Base-by-base conservation (phyloP, 176 grass and related monocot species). In the Eragrostis curvula region DNA sequence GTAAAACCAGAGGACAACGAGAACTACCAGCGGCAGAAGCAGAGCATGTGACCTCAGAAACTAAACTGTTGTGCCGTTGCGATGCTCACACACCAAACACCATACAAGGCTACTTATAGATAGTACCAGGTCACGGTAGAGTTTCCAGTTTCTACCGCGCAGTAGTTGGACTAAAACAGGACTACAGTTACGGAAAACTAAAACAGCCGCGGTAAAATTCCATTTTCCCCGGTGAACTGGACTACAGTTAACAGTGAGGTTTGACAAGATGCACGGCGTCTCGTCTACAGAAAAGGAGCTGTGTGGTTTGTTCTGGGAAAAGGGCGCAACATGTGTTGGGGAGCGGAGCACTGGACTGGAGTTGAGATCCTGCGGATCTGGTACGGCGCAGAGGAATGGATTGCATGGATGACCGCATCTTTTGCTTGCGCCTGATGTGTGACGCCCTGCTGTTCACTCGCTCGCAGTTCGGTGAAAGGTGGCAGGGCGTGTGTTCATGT, bases 281-380 rank as follows among this genome's bases (percentile, higher is more conserved):
- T 11, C 44, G 82, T 84, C 71, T 4, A 10, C 45, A n/a, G 50
- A 48, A 12, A 48, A 20, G 50, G 6, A 52, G 20, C 15, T 17
- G 73, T 16, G 29, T 5, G 49, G 20, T 60, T 16, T 53, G 48
- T 50, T 64, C 61, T 84, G 71, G 81, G 81, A 84, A 75, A 84
- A 67, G 60, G 71, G 60, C 18, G 53, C 67, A 66, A 48, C 64
- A 69, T 63, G 70, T 27, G 70, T 65, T 15, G 72, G 50, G 71
- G 29, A 74, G 6, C 12, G 49, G 52, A 73, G 70, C 70, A 44
- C 53, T 45, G 52, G 57, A 44, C 53, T 45, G 52, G 57, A 60
- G 20, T 23, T n/a, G 51, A 84, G 82, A 84, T 84, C 82, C 82
- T 73, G 70, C 60, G 73, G 73, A 77, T 77, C 63, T 63, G 23